Conservation (phyloP, 2,329 filamentous ascomycete species). For the Clonostachys sp. region DNA sequence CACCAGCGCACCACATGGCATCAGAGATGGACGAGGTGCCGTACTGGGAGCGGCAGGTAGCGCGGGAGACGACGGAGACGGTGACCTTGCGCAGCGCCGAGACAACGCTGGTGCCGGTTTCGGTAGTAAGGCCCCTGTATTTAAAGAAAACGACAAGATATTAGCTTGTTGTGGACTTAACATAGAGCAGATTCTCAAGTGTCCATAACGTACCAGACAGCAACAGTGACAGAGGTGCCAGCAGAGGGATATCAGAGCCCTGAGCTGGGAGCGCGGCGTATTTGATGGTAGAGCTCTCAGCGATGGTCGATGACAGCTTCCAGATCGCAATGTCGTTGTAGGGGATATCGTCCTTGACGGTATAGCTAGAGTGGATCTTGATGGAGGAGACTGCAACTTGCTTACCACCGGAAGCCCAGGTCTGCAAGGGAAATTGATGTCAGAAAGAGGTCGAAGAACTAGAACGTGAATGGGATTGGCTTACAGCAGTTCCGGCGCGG, state of each 20-base stretch:
- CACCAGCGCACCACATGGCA: slow-evolving; percentile 24
- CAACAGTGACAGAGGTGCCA: background rate
- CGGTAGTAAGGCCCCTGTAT: background rate
- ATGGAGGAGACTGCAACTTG: slow-evolving; percentile 13
- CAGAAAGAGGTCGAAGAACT: background rate
- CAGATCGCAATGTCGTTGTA: slow-evolving; percentile 19
- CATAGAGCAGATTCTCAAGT: too few species aligned
- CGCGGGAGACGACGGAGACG: slow-evolving; percentile 18
- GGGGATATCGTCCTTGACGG: slow-evolving; percentile 4
- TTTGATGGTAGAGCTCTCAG: slow-evolving; percentile 1
- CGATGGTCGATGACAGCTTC: slow-evolving; percentile 15
- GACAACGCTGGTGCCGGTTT: slow-evolving; percentile 8
- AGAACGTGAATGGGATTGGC: too few species aligned
- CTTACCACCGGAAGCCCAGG: slow-evolving; percentile 13
- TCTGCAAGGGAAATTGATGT: background rate
- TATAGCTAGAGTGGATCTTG: slow-evolving; percentile 14
- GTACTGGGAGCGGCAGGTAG: slow-evolving; percentile 15
- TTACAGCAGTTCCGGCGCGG: slow-evolving; percentile 17
- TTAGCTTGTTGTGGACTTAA: background rate
- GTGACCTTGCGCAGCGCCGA: slow-evolving; percentile 17
- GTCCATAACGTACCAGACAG: slow-evolving; percentile 2
- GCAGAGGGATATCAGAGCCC: slow-evolving; percentile 2
- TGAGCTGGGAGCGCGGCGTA: slow-evolving; percentile 1
- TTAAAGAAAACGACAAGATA: too few species aligned
- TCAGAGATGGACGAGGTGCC: slow-evolving; percentile 13